These are phyloP conservation scores for Penicillium salamii DNA, from an alignment of 495 filamentous ascomycete species.

Conservation along the genomic window DNA sequence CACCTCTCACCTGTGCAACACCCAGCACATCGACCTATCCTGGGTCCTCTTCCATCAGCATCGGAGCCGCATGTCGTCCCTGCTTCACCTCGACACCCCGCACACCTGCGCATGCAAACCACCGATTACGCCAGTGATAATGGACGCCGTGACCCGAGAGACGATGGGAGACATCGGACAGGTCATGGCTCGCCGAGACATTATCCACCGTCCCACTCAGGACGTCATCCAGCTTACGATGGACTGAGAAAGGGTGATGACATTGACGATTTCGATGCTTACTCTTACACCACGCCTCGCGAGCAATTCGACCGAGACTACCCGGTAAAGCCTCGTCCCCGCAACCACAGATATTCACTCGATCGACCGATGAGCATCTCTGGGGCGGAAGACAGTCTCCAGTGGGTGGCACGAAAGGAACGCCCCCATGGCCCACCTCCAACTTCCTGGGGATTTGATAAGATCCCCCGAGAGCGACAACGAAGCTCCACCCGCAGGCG, in stretches of 20 bases:
- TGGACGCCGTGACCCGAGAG: conserved; percentile 21
- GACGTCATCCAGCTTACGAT: conserved; percentile 30
- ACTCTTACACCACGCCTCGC: conserved; percentile 68
- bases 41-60: conserved; percentile 29
- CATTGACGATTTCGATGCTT: conserved; percentile 59
- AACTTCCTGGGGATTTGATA: conserved; percentile 61
- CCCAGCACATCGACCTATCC: conserved; percentile 25
- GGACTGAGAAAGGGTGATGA: conserved; percentile 51
- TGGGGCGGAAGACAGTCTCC: conserved; percentile 55
- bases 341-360: conserved; percentile 46
- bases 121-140: conserved; percentile 44
- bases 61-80: conserved; percentile 31
- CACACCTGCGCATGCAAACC: conserved; percentile 32
- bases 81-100: conserved; percentile 22
- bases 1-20: conserved; percentile 29
- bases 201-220: conserved; percentile 19
- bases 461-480: conserved; percentile 40
- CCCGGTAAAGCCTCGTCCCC: conserved; percentile 43
- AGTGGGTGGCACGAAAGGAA: conserved; percentile 41
- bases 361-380: conserved; percentile 65
- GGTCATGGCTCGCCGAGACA: conserved; percentile 21
- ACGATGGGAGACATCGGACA: conserved; percentile 12
- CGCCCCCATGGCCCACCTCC: conserved; percentile 55
- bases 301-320: conserved; percentile 68
- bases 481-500: conserved; percentile 29